Percentiles rank a stretch among this genome's conserved stretches.
Evolutionary conservation across 169 alveolate species (phyloP).

Genomic region (Plasmodium vinckei): DNA sequence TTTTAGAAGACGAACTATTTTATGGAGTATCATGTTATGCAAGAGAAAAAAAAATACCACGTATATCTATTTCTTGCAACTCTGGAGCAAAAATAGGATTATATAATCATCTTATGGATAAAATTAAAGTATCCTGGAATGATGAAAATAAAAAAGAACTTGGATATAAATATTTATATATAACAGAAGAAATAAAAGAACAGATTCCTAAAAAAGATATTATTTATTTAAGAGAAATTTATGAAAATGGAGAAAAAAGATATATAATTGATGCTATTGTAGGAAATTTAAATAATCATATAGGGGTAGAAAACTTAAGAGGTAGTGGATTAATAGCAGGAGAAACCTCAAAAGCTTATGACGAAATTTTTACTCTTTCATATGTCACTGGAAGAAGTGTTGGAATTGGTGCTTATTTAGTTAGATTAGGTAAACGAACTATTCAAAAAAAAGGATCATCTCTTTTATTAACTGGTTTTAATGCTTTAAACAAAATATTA

Average conservation of each 20-base stretch:
- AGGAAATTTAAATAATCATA: conserved; percentile 78
- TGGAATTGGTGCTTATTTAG: conserved; percentile 92
- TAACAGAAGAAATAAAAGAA: conserved; percentile 80
- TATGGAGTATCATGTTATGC: conserved; percentile 87
- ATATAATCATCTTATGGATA: conserved; percentile 82
- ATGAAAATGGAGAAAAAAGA: conserved; percentile 80
- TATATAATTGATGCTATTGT: conserved; percentile 63
- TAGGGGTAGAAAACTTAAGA: conserved; percentile 90
- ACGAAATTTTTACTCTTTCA: conserved; percentile 88
- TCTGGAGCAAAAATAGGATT: conserved; percentile 91
- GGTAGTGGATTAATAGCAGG: conserved; percentile 92
- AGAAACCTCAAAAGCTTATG: conserved; percentile 91
- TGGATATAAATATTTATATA: conserved; percentile 86
- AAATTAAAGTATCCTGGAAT: conserved; percentile 82
- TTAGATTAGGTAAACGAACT: conserved; percentile 89
- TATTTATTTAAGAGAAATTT: conserved; percentile 78
- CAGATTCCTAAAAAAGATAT: conserved; percentile 78
- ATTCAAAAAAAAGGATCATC: conserved; percentile 90
- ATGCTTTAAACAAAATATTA: conserved; percentile 89
- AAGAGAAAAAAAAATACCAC: conserved; percentile 86
- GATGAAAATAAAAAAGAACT: conserved; percentile 83
- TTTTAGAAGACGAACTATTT: conserved; percentile 81
- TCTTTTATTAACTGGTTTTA: conserved; percentile 90
- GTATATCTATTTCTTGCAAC: conserved; percentile 87
- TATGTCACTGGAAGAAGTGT: conserved; percentile 91